Base-by-base conservation (phyloP, 225 moss, liverwort and hornwort genomes). In the Pleurozium schreberi region DNA sequence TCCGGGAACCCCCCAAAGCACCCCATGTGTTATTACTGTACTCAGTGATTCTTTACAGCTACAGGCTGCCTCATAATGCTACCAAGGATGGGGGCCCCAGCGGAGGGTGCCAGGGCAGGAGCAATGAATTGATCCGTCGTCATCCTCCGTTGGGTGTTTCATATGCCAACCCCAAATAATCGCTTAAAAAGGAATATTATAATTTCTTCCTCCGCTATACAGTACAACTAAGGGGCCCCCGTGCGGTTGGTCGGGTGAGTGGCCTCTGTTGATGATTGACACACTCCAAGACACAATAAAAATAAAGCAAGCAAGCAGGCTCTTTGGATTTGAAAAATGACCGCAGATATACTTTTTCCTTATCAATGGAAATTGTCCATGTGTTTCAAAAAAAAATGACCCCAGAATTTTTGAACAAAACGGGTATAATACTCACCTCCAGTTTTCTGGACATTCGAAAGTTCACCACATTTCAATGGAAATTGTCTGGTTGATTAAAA, bases 31-130 rank as follows among this genome's bases (percentile, higher is more conserved):
- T 69, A 10, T 68, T 68, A 59, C 85, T 49, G 45, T 85, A 85
- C 81, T 87, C 80, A 70, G 80, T 87, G 65, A 88, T 66, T 60
- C 90, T 85, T 90, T 90, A 80, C 90, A 85, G 85, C 85, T 85
- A 60, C 22, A 1, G 2, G 8, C 30, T 25, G 66, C 34, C 76
- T 49, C 62, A 91, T 88, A 75, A 88, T 91, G 88, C 73, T 49
- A 47, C 84, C 4, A 0, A 38, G 30, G 60, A 67, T 83, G 87
- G 90, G 90, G 84, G 9, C 88, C 85, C 20, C 12, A 38, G 10
- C 1, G 3, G 28, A 57, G 9, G n/a, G n/a, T n/a, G n/a, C n/a
- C n/a, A n/a, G n/a, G 4, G 1, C 6, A 26, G 11, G 66, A 19
- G 53, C 40, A 47, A 67, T 75, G 68, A 67, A 77, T 62, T 36